These are phyloP conservation scores for Sphaerulina musiva DNA, from an alignment of 2,329 filamentous ascomycete genomes.

Conservation along the genomic window DNA sequence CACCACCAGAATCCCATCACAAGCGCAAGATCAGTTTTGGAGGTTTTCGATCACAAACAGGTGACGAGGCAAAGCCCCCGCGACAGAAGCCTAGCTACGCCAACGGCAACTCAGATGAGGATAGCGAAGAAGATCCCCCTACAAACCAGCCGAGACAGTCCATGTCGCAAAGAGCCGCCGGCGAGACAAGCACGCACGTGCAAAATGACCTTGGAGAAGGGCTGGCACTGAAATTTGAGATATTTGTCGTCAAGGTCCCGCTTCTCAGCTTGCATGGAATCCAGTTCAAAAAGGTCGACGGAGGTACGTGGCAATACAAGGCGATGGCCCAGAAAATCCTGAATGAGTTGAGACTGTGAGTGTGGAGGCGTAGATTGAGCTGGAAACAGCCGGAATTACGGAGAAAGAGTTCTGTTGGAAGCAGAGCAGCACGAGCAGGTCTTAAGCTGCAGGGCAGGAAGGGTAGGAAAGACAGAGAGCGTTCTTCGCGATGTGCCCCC, in stretches of 20 bases:
- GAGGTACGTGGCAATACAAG: slow-evolving; percentile 98
- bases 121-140: slow-evolving; percentile 28
- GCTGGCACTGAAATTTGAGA: slow-evolving; percentile 85
- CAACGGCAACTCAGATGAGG: slow-evolving; percentile 52
- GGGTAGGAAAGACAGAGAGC: not conserved
- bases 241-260: slow-evolving; percentile 95
- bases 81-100: slow-evolving; percentile 70
- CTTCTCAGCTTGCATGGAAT: slow-evolving; percentile 88
- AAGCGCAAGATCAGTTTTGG: slow-evolving; percentile 79
- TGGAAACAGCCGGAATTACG: not conserved
- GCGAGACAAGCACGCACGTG: slow-evolving; percentile 86
- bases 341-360: slow-evolving; percentile 69
- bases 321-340: slow-evolving; percentile 96
- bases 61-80: slow-evolving; percentile 50
- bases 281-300: slow-evolving; percentile 93
- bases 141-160: slow-evolving; percentile 34
- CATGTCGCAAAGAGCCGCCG: slow-evolving; percentile 46
- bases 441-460: not conserved
- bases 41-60: slow-evolving; percentile 56
- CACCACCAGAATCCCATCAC: slow-evolving; percentile 50
- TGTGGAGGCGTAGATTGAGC: not conserved
- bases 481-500: not conserved
- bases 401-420: no score
- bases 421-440: not conserved
- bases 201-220: slow-evolving; percentile 81